A percentile compares a stretch with the other conserved stretches of the same genome.
These are phyloP conservation scores for Podospora bellae-mahoneyi DNA, from an alignment of 495 filamentous ascomycete genomes.

Conservation along the genomic window DNA sequence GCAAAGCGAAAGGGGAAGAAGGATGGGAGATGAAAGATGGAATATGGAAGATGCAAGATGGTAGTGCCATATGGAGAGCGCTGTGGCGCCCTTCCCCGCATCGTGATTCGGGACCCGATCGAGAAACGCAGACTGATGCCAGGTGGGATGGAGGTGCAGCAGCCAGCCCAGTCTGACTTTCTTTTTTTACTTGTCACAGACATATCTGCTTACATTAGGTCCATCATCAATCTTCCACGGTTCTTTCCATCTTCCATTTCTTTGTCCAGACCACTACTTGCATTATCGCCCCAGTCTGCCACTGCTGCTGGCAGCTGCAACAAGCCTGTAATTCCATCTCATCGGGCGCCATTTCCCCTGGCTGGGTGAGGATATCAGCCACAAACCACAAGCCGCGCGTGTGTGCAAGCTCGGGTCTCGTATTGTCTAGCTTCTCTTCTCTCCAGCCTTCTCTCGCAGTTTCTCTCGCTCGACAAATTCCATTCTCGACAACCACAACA, in stretches of 20 bases:
- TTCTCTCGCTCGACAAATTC: neutral
- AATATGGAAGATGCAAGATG: neutral
- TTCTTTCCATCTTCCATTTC: too few relatives aligned
- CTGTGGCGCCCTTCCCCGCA: constrained; percentile 1
- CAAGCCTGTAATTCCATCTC: neutral
- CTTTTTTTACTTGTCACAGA: neutral
- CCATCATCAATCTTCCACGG: too few relatives aligned
- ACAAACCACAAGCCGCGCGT: neutral
- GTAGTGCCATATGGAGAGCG: neutral
- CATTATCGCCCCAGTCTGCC: too few relatives aligned
- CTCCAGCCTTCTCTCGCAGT: too few relatives aligned
- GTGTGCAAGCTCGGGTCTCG: neutral
- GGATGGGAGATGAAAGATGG: neutral
- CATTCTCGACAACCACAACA: neutral
- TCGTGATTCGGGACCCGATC: constrained; percentile 1
- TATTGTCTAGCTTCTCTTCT: too few relatives aligned
- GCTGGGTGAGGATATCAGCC: neutral
- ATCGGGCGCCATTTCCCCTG: neutral
- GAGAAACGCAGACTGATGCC: neutral
- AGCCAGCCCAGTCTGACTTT: neutral
- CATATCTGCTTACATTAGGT: too few relatives aligned
- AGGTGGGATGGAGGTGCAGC: too few relatives aligned
- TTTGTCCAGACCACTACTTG: too few relatives aligned
- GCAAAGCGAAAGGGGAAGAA: neutral
- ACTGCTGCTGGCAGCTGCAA: too few relatives aligned